These are phyloP conservation scores for Chalaropsis ovoidea DNA, from an alignment of 2,329 filamentous ascomycete genomes.

Conservation along the genomic window DNA sequence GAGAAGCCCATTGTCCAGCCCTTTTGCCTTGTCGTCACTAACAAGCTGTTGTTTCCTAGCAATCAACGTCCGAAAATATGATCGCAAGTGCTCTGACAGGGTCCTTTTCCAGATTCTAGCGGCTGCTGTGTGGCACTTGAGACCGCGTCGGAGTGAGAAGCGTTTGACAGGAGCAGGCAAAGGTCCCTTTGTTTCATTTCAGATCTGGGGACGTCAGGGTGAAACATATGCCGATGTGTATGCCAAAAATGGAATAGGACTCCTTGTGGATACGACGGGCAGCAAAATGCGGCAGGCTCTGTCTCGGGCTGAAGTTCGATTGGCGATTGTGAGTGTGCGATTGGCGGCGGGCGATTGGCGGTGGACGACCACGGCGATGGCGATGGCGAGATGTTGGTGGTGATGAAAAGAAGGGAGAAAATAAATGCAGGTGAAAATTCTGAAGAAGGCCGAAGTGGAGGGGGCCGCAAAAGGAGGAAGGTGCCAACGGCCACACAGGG, in stretches of 20 bases:
- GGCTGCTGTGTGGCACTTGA: constrained; percentile 3
- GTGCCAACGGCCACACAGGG: neutral
- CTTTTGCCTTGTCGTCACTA: neutral
- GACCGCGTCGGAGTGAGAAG: constrained; percentile 12
- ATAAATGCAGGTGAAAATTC: neutral
- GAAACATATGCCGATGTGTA: neutral
- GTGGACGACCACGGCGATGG: neutral
- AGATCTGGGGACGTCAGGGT: neutral
- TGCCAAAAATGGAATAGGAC: neutral
- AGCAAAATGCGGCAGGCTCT: neutral
- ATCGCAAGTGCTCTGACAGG: neutral
- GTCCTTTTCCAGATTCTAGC: neutral
- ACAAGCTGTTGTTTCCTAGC: too few species aligned
- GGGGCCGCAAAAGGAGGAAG: neutral
- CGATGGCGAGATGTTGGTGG: neutral
- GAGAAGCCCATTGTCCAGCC: neutral
- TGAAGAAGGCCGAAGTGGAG: neutral
- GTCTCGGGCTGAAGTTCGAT: too few species aligned
- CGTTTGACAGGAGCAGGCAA: neutral
- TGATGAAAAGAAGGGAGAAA: neutral
- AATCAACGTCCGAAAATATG: too few species aligned
- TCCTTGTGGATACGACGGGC: neutral
- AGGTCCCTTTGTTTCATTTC: constrained; percentile 8
- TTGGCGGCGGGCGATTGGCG: neutral
- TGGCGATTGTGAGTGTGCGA: neutral